Base-by-base conservation (phyloP, 2,329 filamentous ascomycete genomes). In the Talaromyces rugulosus region DNA sequence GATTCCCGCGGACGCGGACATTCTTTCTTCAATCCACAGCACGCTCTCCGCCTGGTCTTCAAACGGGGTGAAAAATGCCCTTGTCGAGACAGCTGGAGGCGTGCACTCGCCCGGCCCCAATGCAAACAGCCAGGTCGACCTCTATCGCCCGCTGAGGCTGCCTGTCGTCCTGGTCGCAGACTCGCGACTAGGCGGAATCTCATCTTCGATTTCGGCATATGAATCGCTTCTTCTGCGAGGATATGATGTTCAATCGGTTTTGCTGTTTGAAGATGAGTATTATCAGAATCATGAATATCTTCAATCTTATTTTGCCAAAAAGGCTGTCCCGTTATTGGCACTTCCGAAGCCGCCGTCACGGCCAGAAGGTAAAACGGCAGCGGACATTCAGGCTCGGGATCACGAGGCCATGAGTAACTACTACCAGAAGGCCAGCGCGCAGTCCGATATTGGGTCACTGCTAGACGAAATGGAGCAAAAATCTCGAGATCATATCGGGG, bases 71-170 rank as follows among this genome's bases (percentile, higher is more conserved):
- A 84, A 84, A n/a, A 85, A 88, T 74, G 77, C 90, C 1, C 82
- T 96, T 54, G 80, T 95, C 53, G 91, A 96, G 72, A 95, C 91
- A 1, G 91, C 91, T 1, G 91, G 91, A 0, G 91, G 91, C 0
- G 89, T 94, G 0, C 87, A 94, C 64, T 94, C 90, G 0, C 91
- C 91, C 0, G 85, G 85, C 0, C 91, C 91, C 0, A 90, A 89
- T 40, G 90, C 90, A 9, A 89, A 82, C 1, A 86, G 89, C 0
- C 91, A 96, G 70, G 90, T 88, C 2, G 91, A 96, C 69, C 76
- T 93, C 1, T 95, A 93, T 71, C 81, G 88, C 23, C 87, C 90
- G 0, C 75, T 96, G 1, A 82, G 91, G n/a, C 75, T 90, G 0
- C 91, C 92, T 0, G 84, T 89, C 1, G 76, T 95, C 14, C 83